These are phyloP conservation scores for Wallacemonas sp. DNA, from an alignment of 208 protist genomes.

Conservation along the genomic window DNA sequence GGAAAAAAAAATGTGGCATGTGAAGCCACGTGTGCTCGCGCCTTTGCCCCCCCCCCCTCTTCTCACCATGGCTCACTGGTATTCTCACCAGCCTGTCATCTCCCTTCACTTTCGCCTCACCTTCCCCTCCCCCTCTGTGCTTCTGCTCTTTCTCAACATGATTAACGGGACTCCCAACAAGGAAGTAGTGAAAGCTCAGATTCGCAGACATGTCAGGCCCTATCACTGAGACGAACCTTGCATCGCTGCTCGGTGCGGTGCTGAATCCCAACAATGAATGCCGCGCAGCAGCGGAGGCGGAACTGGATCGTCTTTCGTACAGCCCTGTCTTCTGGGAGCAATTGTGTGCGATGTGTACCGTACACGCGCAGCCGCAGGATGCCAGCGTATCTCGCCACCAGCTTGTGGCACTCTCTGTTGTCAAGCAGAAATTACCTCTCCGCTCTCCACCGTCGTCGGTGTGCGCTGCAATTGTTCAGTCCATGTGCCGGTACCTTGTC, in stretches of 20 bases:
- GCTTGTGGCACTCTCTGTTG: slow-evolving; percentile 41
- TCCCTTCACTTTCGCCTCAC: neutral
- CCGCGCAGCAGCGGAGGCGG: slow-evolving; percentile 35
- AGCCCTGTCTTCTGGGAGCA: slow-evolving; percentile 11
- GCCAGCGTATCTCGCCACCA: slow-evolving; percentile 8
- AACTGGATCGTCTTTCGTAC: slow-evolving; percentile 30
- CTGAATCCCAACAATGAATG: slow-evolving; percentile 49
- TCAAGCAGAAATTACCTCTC: slow-evolving; percentile 38
- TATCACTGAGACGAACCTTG: slow-evolving; percentile 5
- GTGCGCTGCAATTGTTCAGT: slow-evolving; percentile 16
- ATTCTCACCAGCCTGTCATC: no score
- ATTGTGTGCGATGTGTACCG: neutral
- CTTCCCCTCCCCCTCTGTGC: neutral
- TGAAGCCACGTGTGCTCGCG: no score
- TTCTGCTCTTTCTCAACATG: neutral
- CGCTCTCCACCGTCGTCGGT: slow-evolving; percentile 4
- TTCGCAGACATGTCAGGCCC: no score
- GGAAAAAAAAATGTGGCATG: no score
- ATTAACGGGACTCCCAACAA: no score
- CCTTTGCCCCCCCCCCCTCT: no score
- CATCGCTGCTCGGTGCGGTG: slow-evolving; percentile 31
- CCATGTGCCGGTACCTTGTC: neutral
- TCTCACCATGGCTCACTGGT: no score
- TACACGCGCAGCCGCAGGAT: neutral
- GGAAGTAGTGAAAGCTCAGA: no score